Evolutionary conservation across 441 rosid genomes (phyloP).

Genomic region (Cnidoscolus chayamansa): DNA sequence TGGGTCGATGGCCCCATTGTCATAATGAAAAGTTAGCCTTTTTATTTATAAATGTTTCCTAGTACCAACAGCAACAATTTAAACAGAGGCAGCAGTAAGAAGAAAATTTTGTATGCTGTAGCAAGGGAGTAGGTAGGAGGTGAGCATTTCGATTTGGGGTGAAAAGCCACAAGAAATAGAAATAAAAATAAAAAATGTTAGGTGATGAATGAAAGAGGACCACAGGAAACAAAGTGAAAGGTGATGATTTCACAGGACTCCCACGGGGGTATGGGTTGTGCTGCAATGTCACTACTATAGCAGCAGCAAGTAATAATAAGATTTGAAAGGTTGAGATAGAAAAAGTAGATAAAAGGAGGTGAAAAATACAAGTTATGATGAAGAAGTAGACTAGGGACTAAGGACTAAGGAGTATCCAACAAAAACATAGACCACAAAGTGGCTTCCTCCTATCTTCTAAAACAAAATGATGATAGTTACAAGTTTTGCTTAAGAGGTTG

Average conservation of each 20-base stretch:
- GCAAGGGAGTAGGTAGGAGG: slow-evolving; percentile 5
- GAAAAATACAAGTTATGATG: slow-evolving; percentile 32
- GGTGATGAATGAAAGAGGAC: slow-evolving; percentile 9
- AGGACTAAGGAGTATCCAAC: slow-evolving; percentile 35
- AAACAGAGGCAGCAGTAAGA: neutral
- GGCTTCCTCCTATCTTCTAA: slow-evolving; percentile 38
- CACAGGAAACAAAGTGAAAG: slow-evolving; percentile 26
- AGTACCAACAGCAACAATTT: neutral
- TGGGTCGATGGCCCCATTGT: slow-evolving; percentile 24
- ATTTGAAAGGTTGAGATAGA: slow-evolving; percentile 36
- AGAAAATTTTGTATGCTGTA: neutral
- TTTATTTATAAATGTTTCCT: slow-evolving; percentile 5
- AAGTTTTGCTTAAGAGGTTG: slow-evolving; percentile 35
- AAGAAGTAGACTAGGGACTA: slow-evolving; percentile 33
- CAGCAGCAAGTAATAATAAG: slow-evolving; percentile 35
- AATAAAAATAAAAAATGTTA: slow-evolving; percentile 1
- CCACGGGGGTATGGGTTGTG: slow-evolving; percentile 39
- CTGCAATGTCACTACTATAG: slow-evolving; percentile 24
- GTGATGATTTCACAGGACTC: slow-evolving; percentile 39
- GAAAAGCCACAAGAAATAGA: neutral
- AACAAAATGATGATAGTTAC: slow-evolving; percentile 40
- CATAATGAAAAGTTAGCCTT: slow-evolving; percentile 16
- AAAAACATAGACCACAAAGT: slow-evolving; percentile 25
- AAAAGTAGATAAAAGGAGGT: slow-evolving; percentile 23
- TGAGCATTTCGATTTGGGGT: slow-evolving; percentile 1